Evolutionary conservation across 306 rosid genomes (phyloP).

Genomic region (Albizia julibrissin): DNA sequence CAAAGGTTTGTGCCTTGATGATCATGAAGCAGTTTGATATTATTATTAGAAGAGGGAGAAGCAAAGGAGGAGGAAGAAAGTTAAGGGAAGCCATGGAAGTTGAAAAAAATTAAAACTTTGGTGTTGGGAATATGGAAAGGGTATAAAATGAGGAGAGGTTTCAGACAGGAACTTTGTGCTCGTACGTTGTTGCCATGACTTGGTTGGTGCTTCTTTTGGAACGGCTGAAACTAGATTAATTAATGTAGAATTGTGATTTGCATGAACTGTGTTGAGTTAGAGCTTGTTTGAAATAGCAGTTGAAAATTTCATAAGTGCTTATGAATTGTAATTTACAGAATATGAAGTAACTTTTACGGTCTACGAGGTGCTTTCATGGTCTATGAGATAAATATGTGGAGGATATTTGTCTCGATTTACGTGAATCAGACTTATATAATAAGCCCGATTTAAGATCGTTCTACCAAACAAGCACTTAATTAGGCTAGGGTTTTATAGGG

Average conservation of each 20-base stretch:
- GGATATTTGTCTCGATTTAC: no score
- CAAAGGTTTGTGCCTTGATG: background rate
- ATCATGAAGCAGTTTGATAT: slow-evolving; percentile 12
- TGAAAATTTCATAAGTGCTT: no score
- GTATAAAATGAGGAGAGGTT: background rate
- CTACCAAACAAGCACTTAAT: no score
- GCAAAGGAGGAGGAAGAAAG: slow-evolving; percentile 36
- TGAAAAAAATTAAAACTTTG: slow-evolving; percentile 27
- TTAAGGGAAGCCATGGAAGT: slow-evolving; percentile 50
- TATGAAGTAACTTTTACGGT: no score
- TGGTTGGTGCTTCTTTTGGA: background rate
- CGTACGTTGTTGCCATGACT: background rate
- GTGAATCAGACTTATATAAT: no score
- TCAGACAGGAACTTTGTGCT: background rate
- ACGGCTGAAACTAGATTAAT: background rate
- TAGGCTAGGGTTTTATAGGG: background rate
- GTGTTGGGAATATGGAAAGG: slow-evolving; percentile 15
- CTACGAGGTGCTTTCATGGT: no score
- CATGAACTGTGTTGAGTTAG: background rate
- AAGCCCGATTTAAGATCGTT: no score
- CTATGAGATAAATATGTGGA: no score
- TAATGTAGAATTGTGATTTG: background rate
- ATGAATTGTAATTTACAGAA: no score
- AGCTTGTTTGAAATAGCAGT: no score
- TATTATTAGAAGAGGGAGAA: slow-evolving; percentile 34